These are phyloP conservation scores for Fusarium sp. DNA, from an alignment of 2,329 filamentous ascomycete genomes.

Conservation along the genomic window DNA sequence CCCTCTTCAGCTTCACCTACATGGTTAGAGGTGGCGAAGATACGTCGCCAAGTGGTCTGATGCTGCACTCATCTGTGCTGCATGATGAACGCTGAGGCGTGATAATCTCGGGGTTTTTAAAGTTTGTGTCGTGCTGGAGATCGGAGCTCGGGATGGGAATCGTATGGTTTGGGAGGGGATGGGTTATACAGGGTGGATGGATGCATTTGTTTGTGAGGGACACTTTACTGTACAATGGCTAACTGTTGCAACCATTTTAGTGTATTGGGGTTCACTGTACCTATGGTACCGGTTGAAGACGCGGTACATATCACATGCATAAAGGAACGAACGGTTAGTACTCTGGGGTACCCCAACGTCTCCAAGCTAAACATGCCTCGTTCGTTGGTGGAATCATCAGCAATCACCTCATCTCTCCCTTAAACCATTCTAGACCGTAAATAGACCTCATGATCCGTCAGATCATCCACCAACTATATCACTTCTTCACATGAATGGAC, in stretches of 20 bases:
- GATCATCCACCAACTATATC: constrained; percentile 23
- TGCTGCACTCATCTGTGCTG: not conserved
- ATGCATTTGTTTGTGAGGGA: not conserved
- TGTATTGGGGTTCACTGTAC: not conserved
- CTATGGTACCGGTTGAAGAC: not conserved
- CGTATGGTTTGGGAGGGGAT: constrained; percentile 2
- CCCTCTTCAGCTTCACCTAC: constrained; percentile 16
- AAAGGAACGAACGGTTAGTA: not conserved
- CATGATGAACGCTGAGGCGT: constrained; percentile 10
- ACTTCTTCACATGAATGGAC: constrained; percentile 10
- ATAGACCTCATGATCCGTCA: constrained; percentile 15
- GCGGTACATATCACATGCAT: constrained; percentile 8
- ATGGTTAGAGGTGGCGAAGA: constrained; percentile 22
- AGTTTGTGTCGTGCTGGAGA: constrained; percentile 15
- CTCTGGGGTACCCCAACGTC: constrained; percentile 21
- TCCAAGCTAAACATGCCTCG: constrained; percentile 4
- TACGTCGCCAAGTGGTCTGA: constrained; percentile 8
- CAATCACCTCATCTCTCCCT: constrained; percentile 1
- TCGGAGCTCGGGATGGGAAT: constrained; percentile 11
- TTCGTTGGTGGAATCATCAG: constrained; percentile 31
- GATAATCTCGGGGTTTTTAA: constrained; percentile 19
- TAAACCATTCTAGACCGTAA: constrained; percentile 3
- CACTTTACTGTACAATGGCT: not conserved
- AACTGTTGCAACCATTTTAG: not conserved
- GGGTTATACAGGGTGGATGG: not conserved